A percentile compares a stretch with the other conserved stretches of the same genome.
phyloP scores from a whole-genome alignment of 2,329 filamentous ascomycete species.

The Arachnopeziza araneosa region DNA sequence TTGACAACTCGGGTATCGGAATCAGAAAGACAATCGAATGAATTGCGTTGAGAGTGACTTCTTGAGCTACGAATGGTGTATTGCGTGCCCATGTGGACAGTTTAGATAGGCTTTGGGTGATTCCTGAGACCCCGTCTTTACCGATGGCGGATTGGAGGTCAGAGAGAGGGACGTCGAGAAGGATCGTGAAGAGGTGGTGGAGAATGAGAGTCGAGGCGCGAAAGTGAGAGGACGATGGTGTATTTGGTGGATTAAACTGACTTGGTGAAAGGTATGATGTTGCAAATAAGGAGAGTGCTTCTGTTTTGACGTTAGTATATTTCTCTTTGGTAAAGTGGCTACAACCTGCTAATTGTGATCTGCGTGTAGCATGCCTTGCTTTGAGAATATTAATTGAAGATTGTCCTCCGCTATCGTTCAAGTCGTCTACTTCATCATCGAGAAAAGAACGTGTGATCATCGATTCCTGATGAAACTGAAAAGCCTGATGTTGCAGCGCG shows the following conservation, averaged over 20 bases:
- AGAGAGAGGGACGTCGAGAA: conserved; percentile 16
- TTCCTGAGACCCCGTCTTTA: conserved; percentile 15
- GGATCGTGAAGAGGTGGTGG: conserved; percentile 16
- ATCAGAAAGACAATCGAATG: conserved; percentile 12
- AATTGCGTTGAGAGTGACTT: conserved; percentile 14
- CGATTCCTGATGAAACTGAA: conserved; percentile 17
- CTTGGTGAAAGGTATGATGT: conserved; percentile 10
- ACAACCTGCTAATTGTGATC: conserved; percentile 6
- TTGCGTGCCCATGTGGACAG: conserved; percentile 13
- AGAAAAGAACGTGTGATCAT: conserved; percentile 17
- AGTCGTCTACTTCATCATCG: conserved; percentile 6
- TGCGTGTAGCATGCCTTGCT: conserved; percentile 1
- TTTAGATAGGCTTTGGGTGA: conserved; percentile 12
- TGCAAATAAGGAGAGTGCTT: conserved; percentile 10
- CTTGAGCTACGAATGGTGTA: conserved; percentile 11
- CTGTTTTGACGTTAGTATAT: conserved; percentile 1
- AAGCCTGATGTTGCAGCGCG: conserved; percentile 17
- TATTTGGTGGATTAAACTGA: not conserved
- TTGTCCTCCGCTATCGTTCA: not conserved
- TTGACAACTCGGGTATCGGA: not conserved
- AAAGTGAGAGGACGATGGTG: conserved; percentile 14
- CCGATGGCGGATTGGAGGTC: conserved; percentile 21
- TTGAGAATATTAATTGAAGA: not conserved
- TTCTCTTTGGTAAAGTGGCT: not conserved
- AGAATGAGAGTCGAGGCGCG: conserved; percentile 13